These are phyloP conservation scores for Phylloporus rhodoxanthus DNA, from an alignment of 768 basidiomycete species.

Conservation along the genomic window DNA sequence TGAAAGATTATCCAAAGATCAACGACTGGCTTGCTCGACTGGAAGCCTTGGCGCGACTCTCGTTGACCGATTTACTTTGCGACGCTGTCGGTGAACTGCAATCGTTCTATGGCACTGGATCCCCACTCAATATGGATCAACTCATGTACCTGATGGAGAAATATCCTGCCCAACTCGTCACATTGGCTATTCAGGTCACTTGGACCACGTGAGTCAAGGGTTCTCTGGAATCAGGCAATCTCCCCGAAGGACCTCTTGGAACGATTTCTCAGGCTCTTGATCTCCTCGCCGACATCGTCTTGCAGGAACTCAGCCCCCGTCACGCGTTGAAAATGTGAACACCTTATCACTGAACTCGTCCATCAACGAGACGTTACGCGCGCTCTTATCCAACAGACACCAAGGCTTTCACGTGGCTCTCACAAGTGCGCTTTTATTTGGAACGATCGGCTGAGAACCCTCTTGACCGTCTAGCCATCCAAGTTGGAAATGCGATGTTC, in stretches of 20 bases:
- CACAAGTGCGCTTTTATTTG: constrained; percentile 98
- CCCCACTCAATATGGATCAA: constrained; percentile 53
- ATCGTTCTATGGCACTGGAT: constrained; percentile 66
- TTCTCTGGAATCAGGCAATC: constrained; percentile 49
- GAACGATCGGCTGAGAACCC: constrained; percentile 64
- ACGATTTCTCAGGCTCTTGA: constrained; percentile 81
- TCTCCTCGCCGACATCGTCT: constrained; percentile 92
- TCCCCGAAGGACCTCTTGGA: constrained; percentile 62
- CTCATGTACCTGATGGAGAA: constrained; percentile 90
- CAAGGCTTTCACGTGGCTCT: constrained; percentile 86
- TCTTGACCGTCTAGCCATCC: constrained; percentile 73
- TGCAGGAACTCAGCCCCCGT: constrained; percentile 83
- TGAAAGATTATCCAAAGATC: constrained; percentile 95
- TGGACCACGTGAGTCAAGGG: constrained; percentile 86
- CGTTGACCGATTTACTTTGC: constrained; percentile 75
- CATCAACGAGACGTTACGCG: constrained; percentile 96
- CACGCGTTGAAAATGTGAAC: constrained; percentile 97
- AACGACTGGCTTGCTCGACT: constrained; percentile 96
- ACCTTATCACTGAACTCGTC: constrained; percentile 96
- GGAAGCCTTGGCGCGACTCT: constrained; percentile 88
- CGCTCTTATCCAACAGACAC: constrained; percentile 66
- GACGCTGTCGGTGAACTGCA: constrained; percentile 78
- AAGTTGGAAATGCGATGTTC: constrained; percentile 87
- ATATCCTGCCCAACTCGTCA: constrained; percentile 94
- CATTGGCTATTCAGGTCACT: constrained; percentile 88